These are phyloP conservation scores for Cenchrus americanus DNA, from an alignment of 176 grass and related monocot genomes.

Conservation along the genomic window DNA sequence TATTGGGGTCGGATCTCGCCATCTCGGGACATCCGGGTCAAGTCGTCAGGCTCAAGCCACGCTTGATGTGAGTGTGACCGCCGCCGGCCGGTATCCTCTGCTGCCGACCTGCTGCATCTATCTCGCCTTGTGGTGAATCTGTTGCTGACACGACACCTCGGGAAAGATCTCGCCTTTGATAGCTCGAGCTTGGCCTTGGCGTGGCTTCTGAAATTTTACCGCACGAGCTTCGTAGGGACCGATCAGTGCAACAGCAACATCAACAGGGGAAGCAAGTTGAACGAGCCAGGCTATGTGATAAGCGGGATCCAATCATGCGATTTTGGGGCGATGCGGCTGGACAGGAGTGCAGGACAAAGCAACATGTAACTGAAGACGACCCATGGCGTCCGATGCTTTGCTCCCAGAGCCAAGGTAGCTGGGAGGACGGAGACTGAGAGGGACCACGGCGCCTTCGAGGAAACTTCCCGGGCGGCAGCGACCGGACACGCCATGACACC, in stretches of 20 bases:
- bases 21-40: not conserved
- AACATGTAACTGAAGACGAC: not conserved
- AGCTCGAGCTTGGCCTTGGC: too few relatives aligned
- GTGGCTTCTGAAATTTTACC: not conserved
- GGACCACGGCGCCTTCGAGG: conserved; percentile 35
- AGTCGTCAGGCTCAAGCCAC: not conserved
- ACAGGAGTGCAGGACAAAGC: not conserved
- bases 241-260: too few relatives aligned
- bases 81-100: not conserved
- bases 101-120: not conserved
- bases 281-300: too few relatives aligned
- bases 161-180: not conserved
- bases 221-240: not conserved
- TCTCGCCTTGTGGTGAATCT: not conserved
- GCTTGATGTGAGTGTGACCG: not conserved
- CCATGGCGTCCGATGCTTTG: not conserved
- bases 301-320: not conserved
- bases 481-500: conserved; percentile 15
- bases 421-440: not conserved
- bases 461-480: conserved; percentile 54
- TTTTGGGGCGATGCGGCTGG: not conserved
- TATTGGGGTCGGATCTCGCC: conserved; percentile 14
- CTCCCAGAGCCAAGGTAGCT: not conserved
- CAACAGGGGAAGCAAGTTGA: too few relatives aligned
- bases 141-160: not conserved